These are phyloP conservation scores for Monilinia fructigena DNA, from an alignment of 2,329 filamentous ascomycete genomes.

Conservation along the genomic window DNA sequence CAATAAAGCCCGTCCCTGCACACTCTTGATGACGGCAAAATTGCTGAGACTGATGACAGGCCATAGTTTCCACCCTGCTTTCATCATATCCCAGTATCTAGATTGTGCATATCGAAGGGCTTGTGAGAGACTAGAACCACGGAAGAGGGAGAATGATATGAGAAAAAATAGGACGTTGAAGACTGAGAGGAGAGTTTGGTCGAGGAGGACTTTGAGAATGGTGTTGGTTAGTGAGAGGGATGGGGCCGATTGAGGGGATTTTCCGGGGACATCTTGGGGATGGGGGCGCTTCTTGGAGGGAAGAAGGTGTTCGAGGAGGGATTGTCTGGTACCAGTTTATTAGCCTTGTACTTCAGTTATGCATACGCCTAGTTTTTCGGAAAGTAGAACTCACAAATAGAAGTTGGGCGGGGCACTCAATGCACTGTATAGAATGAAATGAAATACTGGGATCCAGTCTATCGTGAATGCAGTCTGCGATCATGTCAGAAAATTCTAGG, in stretches of 20 bases:
- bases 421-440: conserved; percentile 73
- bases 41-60: conserved; percentile 68
- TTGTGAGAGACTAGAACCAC: conserved; percentile 43
- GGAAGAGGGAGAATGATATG: conserved; percentile 49
- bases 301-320: conserved; percentile 69
- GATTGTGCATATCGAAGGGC: conserved; percentile 47
- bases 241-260: conserved; percentile 41
- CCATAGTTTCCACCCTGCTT: conserved; percentile 72
- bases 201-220: conserved; percentile 47
- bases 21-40: conserved; percentile 67
- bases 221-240: conserved; percentile 40
- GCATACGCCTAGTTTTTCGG: neutral
- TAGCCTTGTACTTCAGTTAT: neutral
- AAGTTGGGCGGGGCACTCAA: conserved; percentile 80
- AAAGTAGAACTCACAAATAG: conserved; percentile 60
- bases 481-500: neutral
- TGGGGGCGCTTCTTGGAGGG: conserved; percentile 53
- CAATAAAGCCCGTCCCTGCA: conserved; percentile 67
- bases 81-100: conserved; percentile 64
- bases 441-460: conserved; percentile 66
- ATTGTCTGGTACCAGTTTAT: conserved; percentile 58
- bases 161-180: conserved; percentile 66
- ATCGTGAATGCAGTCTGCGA: conserved; percentile 59
- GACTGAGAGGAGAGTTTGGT: conserved; percentile 61
- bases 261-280: neutral